phyloP scores from a whole-genome alignment of 805 yeast genomes.

The Metschnikowia reukaufii region DNA sequence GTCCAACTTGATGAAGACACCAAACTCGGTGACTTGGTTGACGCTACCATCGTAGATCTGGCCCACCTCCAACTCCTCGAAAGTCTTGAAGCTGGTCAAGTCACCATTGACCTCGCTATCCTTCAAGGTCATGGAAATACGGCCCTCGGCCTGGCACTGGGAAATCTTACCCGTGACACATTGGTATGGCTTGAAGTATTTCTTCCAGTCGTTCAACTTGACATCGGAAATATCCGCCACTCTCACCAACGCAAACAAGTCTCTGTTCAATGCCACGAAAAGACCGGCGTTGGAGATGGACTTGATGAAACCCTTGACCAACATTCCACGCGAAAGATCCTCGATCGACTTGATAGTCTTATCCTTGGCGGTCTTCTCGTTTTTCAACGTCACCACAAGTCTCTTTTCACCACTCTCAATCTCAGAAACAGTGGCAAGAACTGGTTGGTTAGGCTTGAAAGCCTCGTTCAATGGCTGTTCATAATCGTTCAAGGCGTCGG shows the following conservation, averaged over 20 bases:
- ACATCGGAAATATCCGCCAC: conserved; percentile 80
- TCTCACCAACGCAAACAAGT: conserved; percentile 74
- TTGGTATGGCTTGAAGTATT: conserved; percentile 67
- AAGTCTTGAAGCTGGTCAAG: conserved; percentile 53
- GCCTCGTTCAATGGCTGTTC: conserved; percentile 50
- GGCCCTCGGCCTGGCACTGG: conserved; percentile 58
- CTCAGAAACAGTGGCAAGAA: conserved; percentile 55
- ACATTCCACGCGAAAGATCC: conserved; percentile 66
- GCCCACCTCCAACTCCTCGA: conserved; percentile 68
- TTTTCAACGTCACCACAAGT: conserved; percentile 63
- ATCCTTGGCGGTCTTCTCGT: conserved; percentile 48
- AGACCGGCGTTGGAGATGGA: conserved; percentile 74
- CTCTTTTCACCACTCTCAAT: conserved; percentile 50
- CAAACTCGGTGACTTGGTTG: conserved; percentile 77
- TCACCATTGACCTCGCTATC: conserved; percentile 78
- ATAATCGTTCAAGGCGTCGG: conserved; percentile 77
- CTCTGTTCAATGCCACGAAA: conserved; percentile 71
- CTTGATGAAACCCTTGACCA: conserved; percentile 80
- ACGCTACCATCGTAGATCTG: conserved; percentile 77
- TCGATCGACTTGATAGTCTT: conserved; percentile 46
- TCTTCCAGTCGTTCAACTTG: conserved; percentile 85
- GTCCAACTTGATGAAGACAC: conserved; percentile 83
- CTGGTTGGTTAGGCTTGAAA: conserved; percentile 52
- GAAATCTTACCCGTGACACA: conserved; percentile 72
- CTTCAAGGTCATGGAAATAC: conserved; percentile 75